Conservation (phyloP, 1,284 basidiomycete genomes). For the Neolentinus lepideus region DNA sequence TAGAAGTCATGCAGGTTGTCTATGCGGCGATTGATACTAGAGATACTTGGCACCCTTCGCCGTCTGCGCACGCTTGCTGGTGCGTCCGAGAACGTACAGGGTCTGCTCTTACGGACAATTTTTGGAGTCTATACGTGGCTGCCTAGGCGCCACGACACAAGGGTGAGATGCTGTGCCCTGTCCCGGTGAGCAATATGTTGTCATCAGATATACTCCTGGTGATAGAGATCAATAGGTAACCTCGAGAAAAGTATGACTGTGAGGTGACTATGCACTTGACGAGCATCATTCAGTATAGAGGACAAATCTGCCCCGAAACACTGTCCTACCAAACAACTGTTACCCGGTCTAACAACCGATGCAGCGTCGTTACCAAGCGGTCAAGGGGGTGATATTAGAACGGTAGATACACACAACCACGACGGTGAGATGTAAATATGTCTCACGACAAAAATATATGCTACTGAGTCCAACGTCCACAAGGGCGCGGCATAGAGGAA, state of each 20-base stretch:
- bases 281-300: too few relatives aligned
- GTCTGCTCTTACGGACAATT: neutral
- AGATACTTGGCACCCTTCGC: neutral
- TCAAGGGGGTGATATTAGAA: neutral
- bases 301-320: too few relatives aligned
- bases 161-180: too few relatives aligned
- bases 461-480: neutral
- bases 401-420: neutral
- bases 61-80: neutral
- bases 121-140: neutral
- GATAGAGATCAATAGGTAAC: too few relatives aligned
- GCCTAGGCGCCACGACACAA: neutral
- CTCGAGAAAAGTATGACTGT: too few relatives aligned
- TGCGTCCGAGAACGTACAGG: neutral
- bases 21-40: neutral
- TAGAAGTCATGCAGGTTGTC: neutral
- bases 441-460: neutral
- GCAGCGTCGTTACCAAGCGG: neutral
- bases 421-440: neutral
- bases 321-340: too few relatives aligned
- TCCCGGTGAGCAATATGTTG: too few relatives aligned
- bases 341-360: too few relatives aligned
- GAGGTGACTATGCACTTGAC: too few relatives aligned
- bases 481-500: neutral
- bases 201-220: too few relatives aligned